A percentile compares a stretch with the other conserved stretches of the same genome.
phyloP scores from a whole-genome alignment of 2,329 filamentous ascomycete species.

The Paracorniculantispora psalliotae region DNA sequence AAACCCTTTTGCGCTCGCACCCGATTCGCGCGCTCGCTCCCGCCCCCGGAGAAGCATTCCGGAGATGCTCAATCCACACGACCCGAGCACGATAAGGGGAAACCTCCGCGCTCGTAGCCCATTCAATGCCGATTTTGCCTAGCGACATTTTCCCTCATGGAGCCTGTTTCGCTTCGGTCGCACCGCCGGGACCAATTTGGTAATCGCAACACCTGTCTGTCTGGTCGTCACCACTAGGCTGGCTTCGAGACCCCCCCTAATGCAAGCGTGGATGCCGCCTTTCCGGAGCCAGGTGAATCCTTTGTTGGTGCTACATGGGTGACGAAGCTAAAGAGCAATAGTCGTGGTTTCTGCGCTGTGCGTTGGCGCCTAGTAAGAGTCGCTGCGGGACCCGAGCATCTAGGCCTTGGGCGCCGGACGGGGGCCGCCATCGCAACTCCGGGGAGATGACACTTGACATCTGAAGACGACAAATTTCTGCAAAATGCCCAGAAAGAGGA shows the following conservation, averaged over 20 bases:
- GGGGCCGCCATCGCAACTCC: not conserved
- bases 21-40: not conserved
- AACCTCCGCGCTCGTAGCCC: not conserved
- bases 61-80: conserved; percentile 10
- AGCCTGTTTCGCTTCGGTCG: not conserved
- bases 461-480: not conserved
- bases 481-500: not conserved
- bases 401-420: not conserved
- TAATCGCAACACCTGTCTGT: not conserved
- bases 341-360: not conserved
- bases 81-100: not conserved
- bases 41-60: not conserved
- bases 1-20: not conserved
- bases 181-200: not conserved
- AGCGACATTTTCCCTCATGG: not conserved
- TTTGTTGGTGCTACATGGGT: not conserved
- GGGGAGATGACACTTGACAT: not conserved
- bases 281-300: not conserved
- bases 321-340: not conserved
- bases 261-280: not conserved
- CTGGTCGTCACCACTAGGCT: no score
- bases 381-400: not conserved
- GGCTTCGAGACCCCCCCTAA: not conserved
- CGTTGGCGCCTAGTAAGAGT: not conserved
- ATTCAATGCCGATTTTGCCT: not conserved